Evolutionary conservation across 805 yeast genomes (phyloP).

Genomic region (Dipodascopsis uninucleata): DNA sequence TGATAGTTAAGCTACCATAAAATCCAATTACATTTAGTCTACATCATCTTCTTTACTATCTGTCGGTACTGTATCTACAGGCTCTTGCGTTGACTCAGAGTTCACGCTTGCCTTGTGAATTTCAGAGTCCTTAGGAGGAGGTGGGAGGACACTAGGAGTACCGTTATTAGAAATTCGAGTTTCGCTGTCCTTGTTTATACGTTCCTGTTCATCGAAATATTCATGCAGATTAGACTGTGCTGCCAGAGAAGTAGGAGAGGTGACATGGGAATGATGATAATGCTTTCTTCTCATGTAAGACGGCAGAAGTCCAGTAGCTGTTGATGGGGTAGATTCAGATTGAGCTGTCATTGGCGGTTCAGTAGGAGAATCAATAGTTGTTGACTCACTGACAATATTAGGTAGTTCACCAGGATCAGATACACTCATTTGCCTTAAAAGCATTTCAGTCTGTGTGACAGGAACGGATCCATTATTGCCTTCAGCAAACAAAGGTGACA

Average conservation of each 20-base stretch:
- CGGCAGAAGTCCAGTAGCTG: constrained; percentile 3
- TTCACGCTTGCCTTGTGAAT: constrained; percentile 9
- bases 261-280: constrained; percentile 1
- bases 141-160: constrained; percentile 6
- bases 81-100: no score
- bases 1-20: no score
- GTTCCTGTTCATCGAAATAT: constrained; percentile 25
- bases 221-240: constrained; percentile 10
- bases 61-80: no score
- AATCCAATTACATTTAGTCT: no score
- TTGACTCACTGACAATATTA: constrained; percentile 1
- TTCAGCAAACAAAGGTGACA: background rate
- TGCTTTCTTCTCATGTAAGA: constrained; percentile 22
- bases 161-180: background rate
- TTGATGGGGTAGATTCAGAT: constrained; percentile 2
- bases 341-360: background rate
- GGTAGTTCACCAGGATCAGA: no score
- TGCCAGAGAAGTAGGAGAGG: background rate
- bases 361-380: background rate
- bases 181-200: constrained; percentile 19
- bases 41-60: no score
- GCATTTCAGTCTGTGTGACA: constrained; percentile 17
- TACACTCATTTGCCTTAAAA: constrained; percentile 14
- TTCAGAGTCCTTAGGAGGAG: constrained; percentile 28
- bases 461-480: no score